phyloP scores from a whole-genome alignment of 495 filamentous ascomycete genomes.

The Thermochaetoides thermophila region DNA sequence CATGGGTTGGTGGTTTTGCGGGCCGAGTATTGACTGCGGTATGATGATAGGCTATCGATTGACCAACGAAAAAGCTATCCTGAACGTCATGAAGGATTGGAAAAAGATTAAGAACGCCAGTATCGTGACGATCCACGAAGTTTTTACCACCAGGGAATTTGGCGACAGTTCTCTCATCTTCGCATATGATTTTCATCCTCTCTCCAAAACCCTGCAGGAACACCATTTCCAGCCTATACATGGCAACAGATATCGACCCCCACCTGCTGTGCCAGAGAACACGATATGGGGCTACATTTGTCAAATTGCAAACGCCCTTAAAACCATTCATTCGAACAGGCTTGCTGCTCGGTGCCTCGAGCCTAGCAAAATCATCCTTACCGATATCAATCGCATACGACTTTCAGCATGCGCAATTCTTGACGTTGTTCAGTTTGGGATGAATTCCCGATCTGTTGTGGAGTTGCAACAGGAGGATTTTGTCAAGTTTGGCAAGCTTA shows the following conservation, averaged over 20 bases:
- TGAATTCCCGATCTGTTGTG: conserved; percentile 38
- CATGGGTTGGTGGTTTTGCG: no score
- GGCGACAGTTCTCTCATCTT: conserved; percentile 90
- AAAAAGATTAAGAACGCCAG: conserved; percentile 69
- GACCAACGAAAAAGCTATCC: conserved; percentile 77
- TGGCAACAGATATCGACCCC: conserved; percentile 27
- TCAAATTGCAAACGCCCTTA: conserved; percentile 80
- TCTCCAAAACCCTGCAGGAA: conserved; percentile 79
- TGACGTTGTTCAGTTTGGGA: conserved; percentile 72
- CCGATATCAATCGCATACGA: conserved; percentile 71
- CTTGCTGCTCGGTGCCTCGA: conserved; percentile 77
- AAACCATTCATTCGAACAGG: conserved; percentile 64
- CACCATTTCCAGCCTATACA: conserved; percentile 52
- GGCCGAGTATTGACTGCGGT: not conserved
- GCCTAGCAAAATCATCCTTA: conserved; percentile 71
- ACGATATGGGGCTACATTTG: conserved; percentile 84
- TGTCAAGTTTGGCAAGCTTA: conserved; percentile 67
- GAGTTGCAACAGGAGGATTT: conserved; percentile 84
- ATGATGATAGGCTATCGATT: conserved; percentile 36
- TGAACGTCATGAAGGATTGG: conserved; percentile 70
- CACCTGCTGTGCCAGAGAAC: conserved; percentile 51
- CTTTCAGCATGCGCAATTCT: conserved; percentile 74
- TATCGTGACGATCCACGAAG: conserved; percentile 78
- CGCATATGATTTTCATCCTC: conserved; percentile 82
- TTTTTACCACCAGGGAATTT: conserved; percentile 84